These are phyloP conservation scores for Penicillium sp. DNA, from an alignment of 2,329 filamentous ascomycete species.

Conservation along the genomic window DNA sequence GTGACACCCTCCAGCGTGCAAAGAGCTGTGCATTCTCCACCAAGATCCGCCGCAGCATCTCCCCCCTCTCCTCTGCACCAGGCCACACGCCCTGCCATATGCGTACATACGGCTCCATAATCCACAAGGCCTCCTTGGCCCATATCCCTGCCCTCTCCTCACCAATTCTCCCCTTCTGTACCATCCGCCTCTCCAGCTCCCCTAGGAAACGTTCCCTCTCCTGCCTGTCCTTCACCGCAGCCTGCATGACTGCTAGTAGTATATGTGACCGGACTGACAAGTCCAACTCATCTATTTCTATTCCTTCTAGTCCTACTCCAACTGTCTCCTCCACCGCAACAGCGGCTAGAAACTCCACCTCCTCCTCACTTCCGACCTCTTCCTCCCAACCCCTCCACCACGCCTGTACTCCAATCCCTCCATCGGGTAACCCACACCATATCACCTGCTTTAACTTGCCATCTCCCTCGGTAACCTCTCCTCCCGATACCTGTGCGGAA, in stretches of 20 bases:
- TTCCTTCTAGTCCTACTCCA: constrained; percentile 8
- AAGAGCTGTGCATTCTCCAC: constrained; percentile 27
- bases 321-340: constrained; percentile 22
- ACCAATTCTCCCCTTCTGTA: constrained; percentile 14
- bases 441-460: constrained; percentile 12
- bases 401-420: constrained; percentile 16
- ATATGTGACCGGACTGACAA: constrained; percentile 20
- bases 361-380: constrained; percentile 23
- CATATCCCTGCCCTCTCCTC: constrained; percentile 16
- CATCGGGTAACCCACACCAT: constrained; percentile 24
- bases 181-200: constrained; percentile 21
- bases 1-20: constrained; percentile 21
- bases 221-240: constrained; percentile 14
- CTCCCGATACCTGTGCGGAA: not conserved
- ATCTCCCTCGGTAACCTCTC: constrained; percentile 7
- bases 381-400: constrained; percentile 23
- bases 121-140: constrained; percentile 17
- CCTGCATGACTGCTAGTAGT: constrained; percentile 20
- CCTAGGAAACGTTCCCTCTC: constrained; percentile 18
- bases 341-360: constrained; percentile 22
- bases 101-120: constrained; percentile 21
- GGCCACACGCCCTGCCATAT: constrained; percentile 22
- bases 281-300: constrained; percentile 18
- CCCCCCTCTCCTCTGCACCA: constrained; percentile 16
- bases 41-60: constrained; percentile 23